These are phyloP conservation scores for Magnolia kwangsiensis DNA, from an alignment of 164 flowering plant species.

Conservation along the genomic window DNA sequence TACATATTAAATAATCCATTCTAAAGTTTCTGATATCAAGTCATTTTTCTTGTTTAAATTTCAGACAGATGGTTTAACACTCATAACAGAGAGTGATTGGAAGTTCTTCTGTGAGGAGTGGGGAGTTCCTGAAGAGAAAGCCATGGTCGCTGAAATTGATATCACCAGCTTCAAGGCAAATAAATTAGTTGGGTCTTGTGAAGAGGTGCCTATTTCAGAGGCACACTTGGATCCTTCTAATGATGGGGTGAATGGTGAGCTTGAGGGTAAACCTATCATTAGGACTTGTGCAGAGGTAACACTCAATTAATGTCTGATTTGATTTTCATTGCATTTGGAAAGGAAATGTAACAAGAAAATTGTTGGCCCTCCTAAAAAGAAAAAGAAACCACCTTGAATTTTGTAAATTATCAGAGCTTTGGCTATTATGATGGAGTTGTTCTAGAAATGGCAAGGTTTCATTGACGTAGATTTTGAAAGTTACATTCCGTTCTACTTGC, in stretches of 20 bases:
- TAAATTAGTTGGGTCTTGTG: slow-evolving; percentile 27
- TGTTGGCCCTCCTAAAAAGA: neutral
- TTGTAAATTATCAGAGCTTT: no score
- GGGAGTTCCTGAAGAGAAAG: slow-evolving; percentile 53
- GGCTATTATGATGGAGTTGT: no score
- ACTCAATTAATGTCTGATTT: neutral
- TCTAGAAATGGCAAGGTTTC: no score
- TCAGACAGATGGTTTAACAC: slow-evolving; percentile 76
- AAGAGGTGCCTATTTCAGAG: slow-evolving; percentile 42
- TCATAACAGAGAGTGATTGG: slow-evolving; percentile 82
- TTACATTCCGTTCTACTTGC: neutral
- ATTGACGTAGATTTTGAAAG: neutral
- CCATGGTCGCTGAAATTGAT: slow-evolving; percentile 64
- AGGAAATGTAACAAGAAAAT: neutral
- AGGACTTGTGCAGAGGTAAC: slow-evolving; percentile 74
- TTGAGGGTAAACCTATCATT: slow-evolving; percentile 39
- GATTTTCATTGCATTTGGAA: neutral
- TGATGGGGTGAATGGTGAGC: slow-evolving; percentile 41
- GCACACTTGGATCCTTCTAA: slow-evolving; percentile 27
- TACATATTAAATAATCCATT: neutral
- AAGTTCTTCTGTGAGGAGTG: slow-evolving; percentile 83
- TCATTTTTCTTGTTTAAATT: slow-evolving; percentile 25
- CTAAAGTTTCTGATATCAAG: neutral
- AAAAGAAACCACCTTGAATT: no score
- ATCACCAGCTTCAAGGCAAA: slow-evolving; percentile 18